Evolutionary conservation across 2,329 filamentous ascomycete species (phyloP), one percentile per base, ranked within the genome.

Genomic region (Fusarium hostae): DNA sequence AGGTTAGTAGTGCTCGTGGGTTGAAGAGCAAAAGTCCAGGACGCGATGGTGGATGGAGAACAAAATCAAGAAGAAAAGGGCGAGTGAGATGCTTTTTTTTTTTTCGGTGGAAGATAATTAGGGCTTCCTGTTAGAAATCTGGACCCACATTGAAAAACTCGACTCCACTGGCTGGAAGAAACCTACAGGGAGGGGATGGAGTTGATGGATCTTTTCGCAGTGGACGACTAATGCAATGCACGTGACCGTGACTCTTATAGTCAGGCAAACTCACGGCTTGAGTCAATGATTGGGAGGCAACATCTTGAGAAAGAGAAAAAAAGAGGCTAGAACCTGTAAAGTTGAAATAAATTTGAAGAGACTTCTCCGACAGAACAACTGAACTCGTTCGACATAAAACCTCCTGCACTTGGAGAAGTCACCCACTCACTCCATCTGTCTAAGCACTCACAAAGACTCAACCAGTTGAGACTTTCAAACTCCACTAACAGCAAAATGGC

Each of bases 401-500:
- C 26, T 52, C 34, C 8, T 34, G 22, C 22, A 26, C 30, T 13
- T 22, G 24, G 22, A 24, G 10, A 16, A 16, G 24, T 22, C 12
- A 26, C 9, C 45, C 43, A 35, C 40, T 45, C 11, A n/a, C 34
- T 40, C 26, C 20, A 22, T 40, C 55, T 41, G 20, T 39, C 45
- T 37, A 52, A 26, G 35, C 20, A 35, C 20, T 26, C 35, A 37
- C 48, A 48, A 15, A 51, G 18, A 39, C 35, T 26, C 35, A 50
- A 26, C 35, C 28, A 56, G 16, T 59, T 47, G 37, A 32, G 28
- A 32, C 28, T 34, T 32, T 68, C 59, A 48, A 30, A 30, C 37
- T 44, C 30, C 50, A 48, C 24, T 16, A 47, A 35, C 35, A 39
- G 32, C 59, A 75, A 76, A 30, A 97, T 98, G 95, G 87, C 94